Evolutionary conservation across 1,139 yeast species (phyloP), one percentile per base, ranked within the genome.

Genomic region (Pichia sp.): DNA sequence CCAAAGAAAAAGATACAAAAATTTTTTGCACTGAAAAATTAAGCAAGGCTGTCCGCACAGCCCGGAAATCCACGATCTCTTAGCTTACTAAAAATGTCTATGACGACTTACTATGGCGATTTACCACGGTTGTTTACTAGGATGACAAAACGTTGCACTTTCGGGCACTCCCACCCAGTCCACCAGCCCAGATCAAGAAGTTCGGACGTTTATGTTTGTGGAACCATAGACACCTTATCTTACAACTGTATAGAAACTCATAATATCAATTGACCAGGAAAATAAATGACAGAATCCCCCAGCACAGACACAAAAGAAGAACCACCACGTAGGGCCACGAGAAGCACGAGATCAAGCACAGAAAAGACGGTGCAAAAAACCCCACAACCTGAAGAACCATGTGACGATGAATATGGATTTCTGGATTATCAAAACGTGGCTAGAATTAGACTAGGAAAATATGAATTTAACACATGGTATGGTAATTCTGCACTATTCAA

Each of bases 401-500:
- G 38, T 9, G 52, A 52, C 12, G 68, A 67, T 11, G 71, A 74
- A 40, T 85, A 85, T 58, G 94, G 91, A 12, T 73, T 80, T 8
- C 61, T 83, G 33, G 74, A 77, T 38, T 63, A 67, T 43, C 75
- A 86, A 24, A 89, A 88, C 65, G 81, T 89, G 39, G 66, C 64
- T n/a, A 65, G 74, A 34, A 86, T 89, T 7, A 76, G 75, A 33
- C 76, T 85, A 50, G 96, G 96, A 1, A 70, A 72, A 38, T 75
- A 73, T 56, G 77, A 77, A 54, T 82, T 88, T 53, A 76, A 79
- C 45, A 82, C 96, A 1, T 88, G 96, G 96, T 89, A 85, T 63
- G 94, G 95, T 1, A 85, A 85, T 58, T 79, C 87, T 4, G 94
- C 89, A 1, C 84, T 87, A 60, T 88, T 87, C 18, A 46, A 38